A percentile compares a stretch with the other conserved stretches of the same genome.
Conservation (phyloP, 2,329 filamentous ascomycete species). For the Bertia moriformis region DNA sequence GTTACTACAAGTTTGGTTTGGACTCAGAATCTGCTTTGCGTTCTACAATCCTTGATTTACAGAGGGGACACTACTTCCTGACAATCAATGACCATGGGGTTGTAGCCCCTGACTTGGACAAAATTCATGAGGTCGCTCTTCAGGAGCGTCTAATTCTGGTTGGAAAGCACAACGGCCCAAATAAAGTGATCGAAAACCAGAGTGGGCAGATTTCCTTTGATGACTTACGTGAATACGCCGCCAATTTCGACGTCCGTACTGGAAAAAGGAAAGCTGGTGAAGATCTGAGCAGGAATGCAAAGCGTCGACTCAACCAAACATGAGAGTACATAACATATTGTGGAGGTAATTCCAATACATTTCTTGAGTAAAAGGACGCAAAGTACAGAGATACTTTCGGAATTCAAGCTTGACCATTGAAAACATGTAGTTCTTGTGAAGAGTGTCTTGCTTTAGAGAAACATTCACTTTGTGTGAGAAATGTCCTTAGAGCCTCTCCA, state of each 20-base stretch:
- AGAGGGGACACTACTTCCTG: not conserved
- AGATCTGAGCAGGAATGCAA: too few relatives aligned
- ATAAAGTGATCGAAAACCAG: not conserved
- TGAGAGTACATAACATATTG: too few relatives aligned
- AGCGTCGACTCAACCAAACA: too few relatives aligned
- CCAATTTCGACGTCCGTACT: not conserved
- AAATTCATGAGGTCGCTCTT: not conserved
- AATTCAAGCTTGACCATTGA: too few relatives aligned
- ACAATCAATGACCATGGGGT: too few relatives aligned
- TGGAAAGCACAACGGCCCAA: not conserved
- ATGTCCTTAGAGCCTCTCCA: too few relatives aligned
- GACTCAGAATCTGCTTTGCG: not conserved
- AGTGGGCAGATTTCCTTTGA: not conserved
- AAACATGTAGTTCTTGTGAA: too few relatives aligned
- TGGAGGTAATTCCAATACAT: too few relatives aligned
- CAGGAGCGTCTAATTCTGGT: not conserved
- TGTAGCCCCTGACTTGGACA: not conserved
- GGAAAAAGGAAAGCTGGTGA: conserved; percentile 1
- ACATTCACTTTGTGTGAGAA: too few relatives aligned
- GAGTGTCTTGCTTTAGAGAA: too few relatives aligned
- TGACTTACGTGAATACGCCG: not conserved
- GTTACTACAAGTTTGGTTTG: not conserved
- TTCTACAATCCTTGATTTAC: not conserved
- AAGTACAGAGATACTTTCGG: too few relatives aligned
- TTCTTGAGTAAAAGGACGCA: too few relatives aligned